Base-by-base conservation (phyloP, 768 basidiomycete genomes). In the Lactarius sp. region DNA sequence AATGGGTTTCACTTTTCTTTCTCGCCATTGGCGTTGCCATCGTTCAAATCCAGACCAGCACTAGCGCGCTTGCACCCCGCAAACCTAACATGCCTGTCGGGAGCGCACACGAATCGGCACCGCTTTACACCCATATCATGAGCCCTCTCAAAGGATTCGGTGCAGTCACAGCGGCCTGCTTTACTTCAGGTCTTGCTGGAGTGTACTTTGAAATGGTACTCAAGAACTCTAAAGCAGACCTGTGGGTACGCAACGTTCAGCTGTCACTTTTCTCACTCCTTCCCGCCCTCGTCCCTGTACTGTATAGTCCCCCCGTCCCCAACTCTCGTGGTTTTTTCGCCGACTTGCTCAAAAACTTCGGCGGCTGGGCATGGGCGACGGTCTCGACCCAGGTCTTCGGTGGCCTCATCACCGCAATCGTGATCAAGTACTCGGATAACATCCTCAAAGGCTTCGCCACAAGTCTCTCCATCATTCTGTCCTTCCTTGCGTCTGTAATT, bases 371-470 rank as follows among this genome's bases (percentile, higher is more conserved):
- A 0, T 94, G 94, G 88, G 91, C 92, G 20, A 96, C 94, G 1
- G 94, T 99, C 33, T 73, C 77, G 27, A 86, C 86, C 33, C 94
- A 98, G 75, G 95, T 97, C 42, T 81, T 95, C 62, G 97, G 97
- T 34, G 96, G 97, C 1, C 79, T 98, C 51, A 75, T 98, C 65
- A 98, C 96, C 4, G 96, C 97, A 1, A 74, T 98, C 36, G 97
- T 98, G 62, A 98, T 98, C 81, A 93, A 95, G 74, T 96, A 98
- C 72, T 90, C 91, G 60, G 93, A 94, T 75, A 98, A 97, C 73
- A 92, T 92, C 69, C 79, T 92, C 71, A 96, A 97, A 73, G 96
- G 96, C n/a, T 99, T 99, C 70, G 96, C 96, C 5, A 99, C 96
- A 2, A 89, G 86, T 66, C 81, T 98, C 49, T 90, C 90, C 66